Evolutionary conservation across 805 yeast species (phyloP).

Genomic region (Spencermartinsiella europaea): DNA sequence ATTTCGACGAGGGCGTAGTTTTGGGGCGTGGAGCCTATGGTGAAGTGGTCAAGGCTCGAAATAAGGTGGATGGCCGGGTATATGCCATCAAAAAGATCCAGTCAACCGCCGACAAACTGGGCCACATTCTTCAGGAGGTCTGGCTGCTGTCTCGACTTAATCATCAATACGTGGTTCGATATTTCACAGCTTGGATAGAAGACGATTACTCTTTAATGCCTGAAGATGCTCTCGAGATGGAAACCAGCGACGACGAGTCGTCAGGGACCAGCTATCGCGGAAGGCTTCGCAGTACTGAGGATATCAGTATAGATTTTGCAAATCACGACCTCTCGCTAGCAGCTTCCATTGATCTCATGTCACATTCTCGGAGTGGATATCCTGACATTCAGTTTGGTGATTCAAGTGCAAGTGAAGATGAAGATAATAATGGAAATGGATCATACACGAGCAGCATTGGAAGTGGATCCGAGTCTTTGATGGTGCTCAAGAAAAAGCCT

Average conservation of each 20-base stretch:
- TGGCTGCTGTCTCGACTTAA: slow-evolving; percentile 85
- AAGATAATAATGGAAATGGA: slow-evolving; percentile 12
- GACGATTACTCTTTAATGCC: slow-evolving; percentile 43
- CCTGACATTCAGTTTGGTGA: slow-evolving; percentile 25
- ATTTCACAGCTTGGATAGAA: slow-evolving; percentile 97
- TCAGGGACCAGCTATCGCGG: background rate
- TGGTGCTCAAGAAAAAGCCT: slow-evolving; percentile 2
- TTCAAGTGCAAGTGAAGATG: slow-evolving; percentile 16
- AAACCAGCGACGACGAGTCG: background rate
- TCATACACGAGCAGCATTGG: slow-evolving; percentile 11
- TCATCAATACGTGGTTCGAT: slow-evolving; percentile 93
- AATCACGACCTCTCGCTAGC: slow-evolving; percentile 16
- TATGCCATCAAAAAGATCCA: slow-evolving; percentile 91
- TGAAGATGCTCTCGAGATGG: slow-evolving; percentile 20
- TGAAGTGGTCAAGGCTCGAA: slow-evolving; percentile 95
- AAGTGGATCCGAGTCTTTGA: background rate
- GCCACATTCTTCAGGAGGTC: slow-evolving; percentile 83
- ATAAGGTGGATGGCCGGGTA: slow-evolving; percentile 86
- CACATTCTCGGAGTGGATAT: slow-evolving; percentile 21
- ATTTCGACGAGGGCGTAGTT: slow-evolving; percentile 89
- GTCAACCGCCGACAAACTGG: slow-evolving; percentile 73
- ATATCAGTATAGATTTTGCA: background rate
- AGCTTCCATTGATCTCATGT: slow-evolving; percentile 24
- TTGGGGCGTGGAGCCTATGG: slow-evolving; percentile 96
- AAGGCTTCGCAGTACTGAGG: background rate